Conservation (phyloP, 148 eudicot genomes). For the Persicaria tinctoria region DNA sequence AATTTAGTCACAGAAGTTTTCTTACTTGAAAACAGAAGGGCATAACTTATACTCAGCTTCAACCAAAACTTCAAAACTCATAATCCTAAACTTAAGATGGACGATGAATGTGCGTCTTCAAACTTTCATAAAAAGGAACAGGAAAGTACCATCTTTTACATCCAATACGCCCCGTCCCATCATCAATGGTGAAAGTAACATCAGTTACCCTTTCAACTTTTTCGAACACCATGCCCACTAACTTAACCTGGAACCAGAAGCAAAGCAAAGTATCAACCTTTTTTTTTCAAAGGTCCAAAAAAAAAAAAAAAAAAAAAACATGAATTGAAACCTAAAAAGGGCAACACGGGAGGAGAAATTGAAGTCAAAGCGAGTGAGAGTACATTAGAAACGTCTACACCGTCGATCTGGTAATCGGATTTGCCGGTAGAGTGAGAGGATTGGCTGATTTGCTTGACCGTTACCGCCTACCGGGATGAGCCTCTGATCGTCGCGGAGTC, state of each 20-base stretch:
- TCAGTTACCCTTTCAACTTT: slow-evolving; percentile 40
- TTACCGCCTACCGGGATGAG: slow-evolving; percentile 55
- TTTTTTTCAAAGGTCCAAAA: no score
- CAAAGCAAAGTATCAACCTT: neutral
- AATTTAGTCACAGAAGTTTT: no score
- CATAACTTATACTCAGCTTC: no score
- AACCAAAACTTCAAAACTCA: neutral
- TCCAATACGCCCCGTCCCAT: slow-evolving; percentile 55
- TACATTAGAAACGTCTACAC: slow-evolving; percentile 64
- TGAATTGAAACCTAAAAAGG: neutral
- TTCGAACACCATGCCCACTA: slow-evolving; percentile 45
- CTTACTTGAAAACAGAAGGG: no score
- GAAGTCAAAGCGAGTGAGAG: neutral
- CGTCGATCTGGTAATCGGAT: slow-evolving; percentile 50
- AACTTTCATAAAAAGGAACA: neutral
- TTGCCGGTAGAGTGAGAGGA: slow-evolving; percentile 61
- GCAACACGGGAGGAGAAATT: neutral
- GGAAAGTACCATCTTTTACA: slow-evolving; percentile 50
- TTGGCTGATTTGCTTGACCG: slow-evolving; percentile 80
- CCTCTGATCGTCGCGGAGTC: slow-evolving; percentile 53
- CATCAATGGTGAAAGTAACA: slow-evolving; percentile 46
- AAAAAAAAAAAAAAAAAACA: neutral
- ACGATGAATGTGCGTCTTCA: neutral
- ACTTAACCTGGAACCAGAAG: slow-evolving; percentile 36
- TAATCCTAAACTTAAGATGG: neutral